A percentile compares a stretch with the other conserved stretches of the same genome.
Conservation (phyloP, 1,284 basidiomycete species). For the Apiotrichum domesticum region DNA sequence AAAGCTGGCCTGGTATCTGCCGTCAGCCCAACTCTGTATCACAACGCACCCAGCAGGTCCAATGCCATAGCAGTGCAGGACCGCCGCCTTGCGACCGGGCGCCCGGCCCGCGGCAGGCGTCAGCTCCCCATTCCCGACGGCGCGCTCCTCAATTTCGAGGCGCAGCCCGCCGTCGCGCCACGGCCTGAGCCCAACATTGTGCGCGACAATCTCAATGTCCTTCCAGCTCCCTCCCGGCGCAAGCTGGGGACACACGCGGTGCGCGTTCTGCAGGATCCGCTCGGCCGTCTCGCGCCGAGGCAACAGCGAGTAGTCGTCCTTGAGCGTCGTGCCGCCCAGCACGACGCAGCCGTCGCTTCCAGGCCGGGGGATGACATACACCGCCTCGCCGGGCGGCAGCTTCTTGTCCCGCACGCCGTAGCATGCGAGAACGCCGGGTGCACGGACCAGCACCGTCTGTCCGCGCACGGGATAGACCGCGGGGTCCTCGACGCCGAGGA, state of each 20-base stretch:
- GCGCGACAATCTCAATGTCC: conserved; percentile 53
- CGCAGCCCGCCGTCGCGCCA: conserved; percentile 62
- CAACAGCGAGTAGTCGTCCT: conserved; percentile 34
- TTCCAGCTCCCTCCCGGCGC: conserved; percentile 37
- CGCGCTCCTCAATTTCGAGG: conserved; percentile 57
- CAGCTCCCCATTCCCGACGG: conserved; percentile 41
- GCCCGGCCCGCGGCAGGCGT: conserved; percentile 61
- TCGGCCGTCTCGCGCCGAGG: conserved; percentile 32
- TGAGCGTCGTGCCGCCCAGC: conserved; percentile 39
- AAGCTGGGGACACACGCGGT: conserved; percentile 42
- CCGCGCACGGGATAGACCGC: conserved; percentile 74
- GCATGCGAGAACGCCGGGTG: conserved; percentile 50
- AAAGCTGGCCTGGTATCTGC: conserved; percentile 40
- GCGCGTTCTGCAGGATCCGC: conserved; percentile 45
- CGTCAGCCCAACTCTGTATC: neutral
- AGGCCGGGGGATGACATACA: conserved; percentile 49
- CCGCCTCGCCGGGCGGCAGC: conserved; percentile 7
- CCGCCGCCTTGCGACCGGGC: conserved; percentile 39
- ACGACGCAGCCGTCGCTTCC: conserved; percentile 43
- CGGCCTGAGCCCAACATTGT: conserved; percentile 67
- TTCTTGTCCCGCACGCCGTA: conserved; percentile 17
- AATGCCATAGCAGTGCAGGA: conserved; percentile 67
- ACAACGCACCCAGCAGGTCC: conserved; percentile 41
- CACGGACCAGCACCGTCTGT: conserved; percentile 71
- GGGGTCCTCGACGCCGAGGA: conserved; percentile 73